These are phyloP conservation scores for Cyberlindnera mycetangii DNA, from an alignment of 805 yeast species.

Conservation along the genomic window DNA sequence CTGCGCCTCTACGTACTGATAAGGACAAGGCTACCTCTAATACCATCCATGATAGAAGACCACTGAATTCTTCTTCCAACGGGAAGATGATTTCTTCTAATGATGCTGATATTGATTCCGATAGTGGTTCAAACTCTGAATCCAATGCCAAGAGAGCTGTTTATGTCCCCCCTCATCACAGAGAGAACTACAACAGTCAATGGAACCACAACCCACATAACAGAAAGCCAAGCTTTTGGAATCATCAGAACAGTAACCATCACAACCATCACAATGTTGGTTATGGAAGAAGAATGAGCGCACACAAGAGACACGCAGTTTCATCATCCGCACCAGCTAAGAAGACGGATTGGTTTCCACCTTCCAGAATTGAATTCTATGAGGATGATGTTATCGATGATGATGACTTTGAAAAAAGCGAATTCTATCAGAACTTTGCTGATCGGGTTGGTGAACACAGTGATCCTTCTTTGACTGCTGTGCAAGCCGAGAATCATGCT, in stretches of 20 bases:
- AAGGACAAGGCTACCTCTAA: slow-evolving; percentile 12
- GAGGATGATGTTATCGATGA: slow-evolving; percentile 25
- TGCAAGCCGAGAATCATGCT: background rate
- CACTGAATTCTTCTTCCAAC: slow-evolving; percentile 1
- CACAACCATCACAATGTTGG: slow-evolving; percentile 10
- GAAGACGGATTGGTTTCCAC: slow-evolving; percentile 32
- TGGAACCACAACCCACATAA: slow-evolving; percentile 12
- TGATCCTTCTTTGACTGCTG: background rate
- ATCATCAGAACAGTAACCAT: slow-evolving; percentile 4
- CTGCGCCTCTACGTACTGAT: slow-evolving; percentile 8
- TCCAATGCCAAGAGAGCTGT: slow-evolving; percentile 19
- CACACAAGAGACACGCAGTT: slow-evolving; percentile 16
- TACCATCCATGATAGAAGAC: slow-evolving; percentile 12
- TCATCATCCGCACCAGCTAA: slow-evolving; percentile 38
- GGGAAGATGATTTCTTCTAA: background rate
- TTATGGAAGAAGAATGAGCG: slow-evolving; percentile 21
- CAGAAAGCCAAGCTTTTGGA: slow-evolving; percentile 21
- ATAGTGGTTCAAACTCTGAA: slow-evolving; percentile 12
- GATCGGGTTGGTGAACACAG: slow-evolving; percentile 23
- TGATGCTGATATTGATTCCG: background rate
- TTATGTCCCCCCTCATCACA: slow-evolving; percentile 55
- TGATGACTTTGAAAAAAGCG: slow-evolving; percentile 25
- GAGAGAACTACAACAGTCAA: slow-evolving; percentile 33
- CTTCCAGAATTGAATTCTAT: slow-evolving; percentile 12
- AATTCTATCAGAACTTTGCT: slow-evolving; percentile 21